Conservation (phyloP, 108 stramenopile genomes). For the Tribonema minus region DNA sequence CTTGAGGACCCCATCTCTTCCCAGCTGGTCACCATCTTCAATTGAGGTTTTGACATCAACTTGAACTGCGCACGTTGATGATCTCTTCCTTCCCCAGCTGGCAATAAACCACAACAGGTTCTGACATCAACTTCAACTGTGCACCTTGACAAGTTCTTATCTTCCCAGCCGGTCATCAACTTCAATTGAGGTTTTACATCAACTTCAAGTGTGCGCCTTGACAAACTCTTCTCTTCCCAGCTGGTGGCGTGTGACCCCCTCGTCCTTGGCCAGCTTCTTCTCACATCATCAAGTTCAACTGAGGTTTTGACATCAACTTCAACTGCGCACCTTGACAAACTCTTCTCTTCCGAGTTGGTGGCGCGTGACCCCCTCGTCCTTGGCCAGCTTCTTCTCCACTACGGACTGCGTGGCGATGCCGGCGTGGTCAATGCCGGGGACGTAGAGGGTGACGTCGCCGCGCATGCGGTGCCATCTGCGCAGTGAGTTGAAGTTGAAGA, state of each 20-base stretch:
- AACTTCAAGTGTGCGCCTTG: constrained; percentile 50
- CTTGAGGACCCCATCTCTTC: constrained; percentile 83
- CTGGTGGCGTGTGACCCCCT: constrained; percentile 79
- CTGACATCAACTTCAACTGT: not conserved
- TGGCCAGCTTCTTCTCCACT: constrained; percentile 96
- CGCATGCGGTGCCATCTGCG: constrained; percentile 95
- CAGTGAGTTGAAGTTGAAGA: not conserved
- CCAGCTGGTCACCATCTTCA: constrained; percentile 88
- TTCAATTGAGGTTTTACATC: too few relatives aligned
- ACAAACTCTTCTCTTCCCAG: constrained; percentile 91
- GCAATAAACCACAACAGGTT: constrained; percentile 74
- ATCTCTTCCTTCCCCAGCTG: constrained; percentile 87
- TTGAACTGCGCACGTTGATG: constrained; percentile 56
- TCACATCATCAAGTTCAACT: constrained; percentile 63
- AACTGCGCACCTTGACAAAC: constrained; percentile 71
- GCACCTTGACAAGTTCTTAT: constrained; percentile 79
- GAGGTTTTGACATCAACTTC: not conserved
- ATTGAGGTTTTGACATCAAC: not conserved
- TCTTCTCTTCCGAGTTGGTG: constrained; percentile 95
- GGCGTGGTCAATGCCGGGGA: constrained; percentile 97
- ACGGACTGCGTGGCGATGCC: constrained; percentile 99
- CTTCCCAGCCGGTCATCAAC: constrained; percentile 73
- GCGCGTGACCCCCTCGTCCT: constrained; percentile 72
- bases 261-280: constrained; percentile 89
- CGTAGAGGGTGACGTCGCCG: constrained; percentile 93